Evolutionary conservation across 2,329 filamentous ascomycete genomes (phyloP).

Genomic region (Calonectria leucothoes): DNA sequence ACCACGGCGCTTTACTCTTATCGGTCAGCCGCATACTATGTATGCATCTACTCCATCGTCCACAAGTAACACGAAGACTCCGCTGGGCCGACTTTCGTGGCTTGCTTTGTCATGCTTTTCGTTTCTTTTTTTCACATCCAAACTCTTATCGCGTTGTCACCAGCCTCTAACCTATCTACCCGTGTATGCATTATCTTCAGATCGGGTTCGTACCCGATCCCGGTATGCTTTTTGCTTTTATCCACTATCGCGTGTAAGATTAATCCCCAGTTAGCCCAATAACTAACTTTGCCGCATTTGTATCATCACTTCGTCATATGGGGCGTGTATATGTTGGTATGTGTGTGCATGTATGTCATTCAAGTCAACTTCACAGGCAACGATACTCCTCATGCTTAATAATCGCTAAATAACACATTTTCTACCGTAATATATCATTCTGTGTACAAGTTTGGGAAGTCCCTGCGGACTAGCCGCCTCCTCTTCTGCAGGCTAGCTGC

Average conservation of each 20-base stretch:
- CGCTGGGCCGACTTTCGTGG: neutral
- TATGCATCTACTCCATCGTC: neutral
- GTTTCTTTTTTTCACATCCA: neutral
- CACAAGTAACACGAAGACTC: neutral
- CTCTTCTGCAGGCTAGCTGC: neutral
- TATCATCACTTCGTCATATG: neutral
- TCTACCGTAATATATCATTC: slow-evolving; percentile 15
- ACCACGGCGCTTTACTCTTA: slow-evolving; percentile 6
- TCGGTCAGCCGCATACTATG: slow-evolving; percentile 12
- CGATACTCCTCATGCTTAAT: neutral
- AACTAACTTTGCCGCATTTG: neutral
- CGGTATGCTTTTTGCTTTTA: neutral
- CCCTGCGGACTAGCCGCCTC: slow-evolving; percentile 2
- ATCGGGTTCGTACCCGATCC: neutral
- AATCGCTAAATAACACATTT: slow-evolving; percentile 15
- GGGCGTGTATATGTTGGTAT: neutral
- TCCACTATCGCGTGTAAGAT: neutral
- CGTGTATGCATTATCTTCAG: neutral
- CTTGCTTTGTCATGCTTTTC: neutral
- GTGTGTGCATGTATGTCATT: neutral
- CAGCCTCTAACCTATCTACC: neutral
- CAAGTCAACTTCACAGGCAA: neutral
- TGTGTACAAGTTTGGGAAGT: neutral
- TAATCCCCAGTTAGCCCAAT: neutral
- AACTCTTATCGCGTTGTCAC: neutral